These are phyloP conservation scores for Xylaria longipes DNA, from an alignment of 495 filamentous ascomycete genomes.

Conservation along the genomic window DNA sequence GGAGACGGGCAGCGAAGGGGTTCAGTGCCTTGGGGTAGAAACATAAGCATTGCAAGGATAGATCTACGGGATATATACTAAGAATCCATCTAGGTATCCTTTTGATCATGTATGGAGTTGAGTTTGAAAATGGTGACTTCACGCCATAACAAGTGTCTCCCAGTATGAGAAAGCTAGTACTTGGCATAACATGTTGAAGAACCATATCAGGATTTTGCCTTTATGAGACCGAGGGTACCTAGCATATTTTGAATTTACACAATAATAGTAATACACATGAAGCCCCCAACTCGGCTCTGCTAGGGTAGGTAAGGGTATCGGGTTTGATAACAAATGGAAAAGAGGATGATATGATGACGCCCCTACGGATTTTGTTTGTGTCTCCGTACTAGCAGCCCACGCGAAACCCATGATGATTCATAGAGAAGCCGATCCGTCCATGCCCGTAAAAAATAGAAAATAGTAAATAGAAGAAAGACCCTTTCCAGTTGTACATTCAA, in stretches of 20 bases:
- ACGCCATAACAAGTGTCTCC: no score
- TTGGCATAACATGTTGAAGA: background rate
- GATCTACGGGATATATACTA: background rate
- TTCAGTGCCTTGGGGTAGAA: background rate
- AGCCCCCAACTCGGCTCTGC: background rate
- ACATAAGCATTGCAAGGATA: background rate
- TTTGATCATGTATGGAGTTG: background rate
- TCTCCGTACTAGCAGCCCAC: background rate
- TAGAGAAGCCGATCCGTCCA: background rate
- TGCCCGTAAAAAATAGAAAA: constrained; percentile 16
- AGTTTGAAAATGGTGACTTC: background rate
- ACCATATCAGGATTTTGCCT: background rate
- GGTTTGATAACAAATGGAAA: constrained; percentile 29
- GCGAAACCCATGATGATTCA: background rate
- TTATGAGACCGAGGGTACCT: background rate
- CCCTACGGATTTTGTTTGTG: background rate
- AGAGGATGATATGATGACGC: constrained; percentile 1
- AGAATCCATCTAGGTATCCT: background rate
- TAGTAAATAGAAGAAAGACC: constrained; percentile 22
- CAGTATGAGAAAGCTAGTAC: background rate
- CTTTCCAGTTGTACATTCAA: constrained; percentile 13
- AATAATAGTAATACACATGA: constrained; percentile 27
- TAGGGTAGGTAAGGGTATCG: constrained; percentile 27
- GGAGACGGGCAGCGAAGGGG: background rate
- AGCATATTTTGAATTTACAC: constrained; percentile 33